These are phyloP conservation scores for Aspergillus thermomutatus DNA, from an alignment of 2,329 filamentous ascomycete species.

Conservation along the genomic window DNA sequence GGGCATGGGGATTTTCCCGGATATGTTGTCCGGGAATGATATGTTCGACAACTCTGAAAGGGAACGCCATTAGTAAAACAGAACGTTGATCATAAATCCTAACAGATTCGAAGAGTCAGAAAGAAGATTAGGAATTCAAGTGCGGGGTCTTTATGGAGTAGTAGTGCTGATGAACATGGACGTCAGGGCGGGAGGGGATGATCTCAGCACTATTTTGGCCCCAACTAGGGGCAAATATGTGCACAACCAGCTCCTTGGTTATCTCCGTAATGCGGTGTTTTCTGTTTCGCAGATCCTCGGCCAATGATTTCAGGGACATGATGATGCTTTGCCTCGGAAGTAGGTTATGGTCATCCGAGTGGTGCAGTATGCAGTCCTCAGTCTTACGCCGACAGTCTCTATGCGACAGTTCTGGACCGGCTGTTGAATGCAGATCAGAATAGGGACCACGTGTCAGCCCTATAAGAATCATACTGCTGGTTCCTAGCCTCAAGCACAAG, in stretches of 20 bases:
- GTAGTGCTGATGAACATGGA: background rate
- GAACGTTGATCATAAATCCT: background rate
- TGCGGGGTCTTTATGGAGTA: background rate
- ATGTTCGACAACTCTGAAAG: slow-evolving; percentile 48
- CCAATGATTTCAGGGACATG: slow-evolving; percentile 1
- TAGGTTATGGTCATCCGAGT: too few species aligned
- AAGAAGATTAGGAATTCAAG: background rate
- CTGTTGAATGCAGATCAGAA: too few species aligned
- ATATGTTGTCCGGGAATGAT: slow-evolving; percentile 50
- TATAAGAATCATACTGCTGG: too few species aligned
- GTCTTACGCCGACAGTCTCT: too few species aligned
- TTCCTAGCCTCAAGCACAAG: background rate
- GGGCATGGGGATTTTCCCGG: slow-evolving; percentile 50
- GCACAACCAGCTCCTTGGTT: too few species aligned
- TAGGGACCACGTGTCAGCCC: too few species aligned
- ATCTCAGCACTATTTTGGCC: background rate
- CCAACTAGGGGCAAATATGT: background rate
- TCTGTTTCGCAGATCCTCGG: too few species aligned
- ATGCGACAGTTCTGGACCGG: too few species aligned
- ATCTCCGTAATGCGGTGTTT: too few species aligned
- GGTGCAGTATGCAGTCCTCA: too few species aligned
- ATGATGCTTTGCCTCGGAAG: too few species aligned
- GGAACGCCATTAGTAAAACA: background rate
- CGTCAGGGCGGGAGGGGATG: too few species aligned
- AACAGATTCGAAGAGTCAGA: background rate